These are phyloP conservation scores for Cordyceps farinosa DNA, from an alignment of 2,329 filamentous ascomycete species.

Conservation along the genomic window DNA sequence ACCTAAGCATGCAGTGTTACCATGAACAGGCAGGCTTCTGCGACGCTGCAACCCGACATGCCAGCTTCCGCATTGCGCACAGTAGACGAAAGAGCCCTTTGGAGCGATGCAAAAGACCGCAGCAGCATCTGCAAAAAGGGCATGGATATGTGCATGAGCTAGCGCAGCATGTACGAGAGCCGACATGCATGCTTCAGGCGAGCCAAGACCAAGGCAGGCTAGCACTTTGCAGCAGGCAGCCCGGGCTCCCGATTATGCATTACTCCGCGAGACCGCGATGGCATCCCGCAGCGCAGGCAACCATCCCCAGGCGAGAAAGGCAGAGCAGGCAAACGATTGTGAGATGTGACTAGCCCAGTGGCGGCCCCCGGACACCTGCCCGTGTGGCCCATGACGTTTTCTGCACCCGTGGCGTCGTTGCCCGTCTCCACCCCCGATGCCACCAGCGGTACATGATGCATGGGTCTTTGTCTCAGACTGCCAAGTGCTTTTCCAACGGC, in stretches of 20 bases:
- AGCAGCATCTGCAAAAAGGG: neutral
- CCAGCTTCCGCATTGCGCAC: neutral
- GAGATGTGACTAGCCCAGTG: slow-evolving; percentile 13
- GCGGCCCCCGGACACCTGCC: slow-evolving; percentile 1
- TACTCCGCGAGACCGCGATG: neutral
- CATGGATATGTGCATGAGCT: neutral
- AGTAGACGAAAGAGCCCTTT: neutral
- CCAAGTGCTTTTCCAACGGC: neutral
- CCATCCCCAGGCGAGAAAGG: neutral
- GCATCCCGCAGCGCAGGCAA: neutral
- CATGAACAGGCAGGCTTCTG: neutral
- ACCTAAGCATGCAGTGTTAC: slow-evolving; percentile 1
- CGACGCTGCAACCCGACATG: neutral
- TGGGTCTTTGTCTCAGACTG: neutral
- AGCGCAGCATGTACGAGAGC: neutral
- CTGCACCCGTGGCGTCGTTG: neutral
- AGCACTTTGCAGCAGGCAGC: neutral
- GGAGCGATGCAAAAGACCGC: neutral
- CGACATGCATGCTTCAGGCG: slow-evolving; percentile 1
- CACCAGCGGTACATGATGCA: slow-evolving; percentile 13
- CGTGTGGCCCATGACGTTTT: neutral
- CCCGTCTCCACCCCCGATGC: slow-evolving; percentile 1
- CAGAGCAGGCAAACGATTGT: neutral
- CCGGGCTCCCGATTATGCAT: neutral
- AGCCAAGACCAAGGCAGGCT: neutral